Percentiles rank a stretch among this genome's conserved stretches.
These are phyloP conservation scores for Betula pendula DNA, from an alignment of 306 rosid genomes.

Conservation along the genomic window DNA sequence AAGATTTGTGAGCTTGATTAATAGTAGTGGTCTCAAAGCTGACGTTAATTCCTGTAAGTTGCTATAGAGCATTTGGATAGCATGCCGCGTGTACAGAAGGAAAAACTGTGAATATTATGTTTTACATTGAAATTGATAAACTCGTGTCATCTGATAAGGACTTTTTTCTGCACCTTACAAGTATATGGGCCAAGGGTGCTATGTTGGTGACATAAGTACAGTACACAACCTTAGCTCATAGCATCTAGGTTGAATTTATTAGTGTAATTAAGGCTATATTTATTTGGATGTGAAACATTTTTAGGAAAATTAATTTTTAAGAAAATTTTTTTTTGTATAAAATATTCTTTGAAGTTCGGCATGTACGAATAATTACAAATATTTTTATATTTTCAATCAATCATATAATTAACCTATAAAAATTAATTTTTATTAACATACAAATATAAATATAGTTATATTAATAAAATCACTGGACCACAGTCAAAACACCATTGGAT, in stretches of 20 bases:
- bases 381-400: no score
- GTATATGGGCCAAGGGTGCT: neutral
- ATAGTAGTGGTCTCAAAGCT: conserved; percentile 72
- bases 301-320: no score
- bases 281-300: no score
- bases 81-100: neutral
- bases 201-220: neutral
- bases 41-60: conserved; percentile 66
- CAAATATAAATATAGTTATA: no score
- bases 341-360: no score
- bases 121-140: neutral
- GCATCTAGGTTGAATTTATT: neutral
- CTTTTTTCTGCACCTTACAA: neutral
- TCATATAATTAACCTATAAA: no score
- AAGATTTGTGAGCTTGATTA: conserved; percentile 71
- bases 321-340: no score
- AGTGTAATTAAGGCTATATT: neutral
- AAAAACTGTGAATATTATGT: neutral
- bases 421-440: no score
- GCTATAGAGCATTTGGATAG: conserved; percentile 54
- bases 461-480: no score
- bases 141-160: neutral
- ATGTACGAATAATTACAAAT: no score
- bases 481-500: no score
- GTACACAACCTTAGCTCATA: neutral